Evolutionary conservation across 2,329 filamentous ascomycete genomes (phyloP).

Genomic region (Pseudocercospora fuligena): DNA sequence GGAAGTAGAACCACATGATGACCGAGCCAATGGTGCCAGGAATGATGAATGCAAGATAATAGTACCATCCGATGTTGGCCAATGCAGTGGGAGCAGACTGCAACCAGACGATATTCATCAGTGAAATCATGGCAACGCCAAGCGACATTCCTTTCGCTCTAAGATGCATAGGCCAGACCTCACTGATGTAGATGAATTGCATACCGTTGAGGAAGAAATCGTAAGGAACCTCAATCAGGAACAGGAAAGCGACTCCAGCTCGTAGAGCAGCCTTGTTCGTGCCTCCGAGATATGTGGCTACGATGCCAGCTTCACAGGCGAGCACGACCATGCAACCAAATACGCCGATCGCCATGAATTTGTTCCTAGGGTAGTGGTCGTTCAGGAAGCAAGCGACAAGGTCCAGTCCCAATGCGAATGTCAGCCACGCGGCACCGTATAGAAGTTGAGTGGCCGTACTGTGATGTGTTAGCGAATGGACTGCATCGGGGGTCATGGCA

Average conservation of each 20-base stretch:
- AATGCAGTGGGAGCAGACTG: constrained; percentile 27
- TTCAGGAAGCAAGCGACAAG: constrained; percentile 34
- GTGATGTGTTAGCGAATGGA: neutral
- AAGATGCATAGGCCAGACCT: constrained; percentile 29
- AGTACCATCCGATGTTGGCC: constrained; percentile 26
- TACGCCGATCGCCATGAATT: constrained; percentile 28
- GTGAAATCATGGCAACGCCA: constrained; percentile 30
- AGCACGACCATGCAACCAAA: constrained; percentile 30
- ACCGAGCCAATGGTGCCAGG: constrained; percentile 25
- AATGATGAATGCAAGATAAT: constrained; percentile 29
- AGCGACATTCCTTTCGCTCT: constrained; percentile 32
- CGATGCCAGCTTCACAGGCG: constrained; percentile 26
- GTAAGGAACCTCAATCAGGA: constrained; percentile 28
- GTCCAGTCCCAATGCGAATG: constrained; percentile 35
- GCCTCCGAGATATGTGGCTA: constrained; percentile 22
- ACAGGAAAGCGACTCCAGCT: constrained; percentile 26
- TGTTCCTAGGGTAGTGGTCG: constrained; percentile 28
- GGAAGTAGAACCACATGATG: constrained; percentile 27
- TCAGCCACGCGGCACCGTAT: constrained; percentile 39
- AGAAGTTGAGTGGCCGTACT: constrained; percentile 31
- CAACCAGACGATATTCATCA: constrained; percentile 35
- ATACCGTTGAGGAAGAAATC: constrained; percentile 28
- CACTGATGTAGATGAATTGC: constrained; percentile 31
- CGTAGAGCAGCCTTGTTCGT: constrained; percentile 25
- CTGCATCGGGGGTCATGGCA: neutral